These are phyloP conservation scores for Waitea zeae DNA, from an alignment of 1,284 basidiomycete species.

Conservation along the genomic window DNA sequence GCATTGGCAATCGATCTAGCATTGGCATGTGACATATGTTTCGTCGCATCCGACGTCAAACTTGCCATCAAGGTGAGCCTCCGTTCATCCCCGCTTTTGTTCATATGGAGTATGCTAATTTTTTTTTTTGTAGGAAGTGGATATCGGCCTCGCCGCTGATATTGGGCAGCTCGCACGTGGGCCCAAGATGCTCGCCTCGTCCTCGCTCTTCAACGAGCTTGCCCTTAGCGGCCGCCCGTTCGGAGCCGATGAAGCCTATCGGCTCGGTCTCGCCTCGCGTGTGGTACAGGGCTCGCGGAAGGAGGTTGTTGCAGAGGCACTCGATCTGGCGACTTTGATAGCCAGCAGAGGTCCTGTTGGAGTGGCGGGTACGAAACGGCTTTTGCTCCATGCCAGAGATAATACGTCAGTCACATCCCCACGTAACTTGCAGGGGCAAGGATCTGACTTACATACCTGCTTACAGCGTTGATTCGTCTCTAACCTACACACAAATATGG, in stretches of 20 bases:
- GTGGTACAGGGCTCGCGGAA: slow-evolving; percentile 53
- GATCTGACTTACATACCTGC: slow-evolving; percentile 1
- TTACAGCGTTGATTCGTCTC: too few species aligned
- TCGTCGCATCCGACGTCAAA: slow-evolving; percentile 39
- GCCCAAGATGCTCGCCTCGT: slow-evolving; percentile 70
- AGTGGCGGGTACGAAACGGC: slow-evolving; percentile 64
- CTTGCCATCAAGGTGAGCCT: slow-evolving; percentile 66
- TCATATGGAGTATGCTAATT: neutral
- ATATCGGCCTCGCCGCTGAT: slow-evolving; percentile 81
- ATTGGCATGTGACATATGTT: slow-evolving; percentile 68
- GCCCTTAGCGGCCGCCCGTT: slow-evolving; percentile 69
- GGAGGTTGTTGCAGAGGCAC: slow-evolving; percentile 37
- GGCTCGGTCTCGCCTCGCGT: slow-evolving; percentile 64
- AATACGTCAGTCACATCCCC: slow-evolving; percentile 48
- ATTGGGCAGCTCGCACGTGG: slow-evolving; percentile 80
- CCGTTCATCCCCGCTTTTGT: slow-evolving; percentile 7
- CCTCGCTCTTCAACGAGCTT: slow-evolving; percentile 65
- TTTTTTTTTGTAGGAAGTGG: slow-evolving; percentile 51
- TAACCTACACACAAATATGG: slow-evolving; percentile 74
- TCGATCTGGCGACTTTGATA: slow-evolving; percentile 51
- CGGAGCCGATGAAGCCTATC: slow-evolving; percentile 47
- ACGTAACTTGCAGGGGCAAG: neutral
- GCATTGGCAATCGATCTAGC: slow-evolving; percentile 73
- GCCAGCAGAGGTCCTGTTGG: slow-evolving; percentile 75
- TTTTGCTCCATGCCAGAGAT: slow-evolving; percentile 60